A percentile compares a stretch with the other conserved stretches of the same genome.
Conservation (phyloP, 2,329 filamentous ascomycete genomes). For the Alternaria metachromatica region DNA sequence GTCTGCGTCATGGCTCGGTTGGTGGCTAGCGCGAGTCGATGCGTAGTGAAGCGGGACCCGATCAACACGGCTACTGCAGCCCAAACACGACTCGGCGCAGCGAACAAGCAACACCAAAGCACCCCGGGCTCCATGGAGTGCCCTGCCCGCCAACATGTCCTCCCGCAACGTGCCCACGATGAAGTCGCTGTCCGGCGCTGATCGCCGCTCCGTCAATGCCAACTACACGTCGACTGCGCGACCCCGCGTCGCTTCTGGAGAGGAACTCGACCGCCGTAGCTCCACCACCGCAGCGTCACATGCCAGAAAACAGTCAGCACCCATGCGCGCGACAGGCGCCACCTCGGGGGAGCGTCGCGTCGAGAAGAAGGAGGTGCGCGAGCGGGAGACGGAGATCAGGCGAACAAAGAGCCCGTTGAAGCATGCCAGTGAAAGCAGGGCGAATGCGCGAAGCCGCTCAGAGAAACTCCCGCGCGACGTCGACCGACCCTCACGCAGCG, state of each 20-base stretch:
- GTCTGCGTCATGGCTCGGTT: slow-evolving; percentile 26
- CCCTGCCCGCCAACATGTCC: slow-evolving; percentile 37
- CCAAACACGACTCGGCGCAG: slow-evolving; percentile 23
- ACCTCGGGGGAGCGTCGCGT: slow-evolving; percentile 39
- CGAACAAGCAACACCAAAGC: slow-evolving; percentile 25
- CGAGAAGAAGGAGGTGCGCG: slow-evolving; percentile 46
- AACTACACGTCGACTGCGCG: slow-evolving; percentile 42
- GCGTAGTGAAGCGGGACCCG: slow-evolving; percentile 21
- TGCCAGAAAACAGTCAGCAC: slow-evolving; percentile 35
- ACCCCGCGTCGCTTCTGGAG: slow-evolving; percentile 47
- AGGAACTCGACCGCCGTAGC: slow-evolving; percentile 39
- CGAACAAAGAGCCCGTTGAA: slow-evolving; percentile 49
- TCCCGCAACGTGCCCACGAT: slow-evolving; percentile 39
- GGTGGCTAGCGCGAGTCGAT: slow-evolving; percentile 19
- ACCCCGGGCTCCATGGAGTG: slow-evolving; percentile 34
- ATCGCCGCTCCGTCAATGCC: slow-evolving; percentile 41
- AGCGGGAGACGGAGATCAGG: slow-evolving; percentile 44
- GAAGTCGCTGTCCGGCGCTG: slow-evolving; percentile 40
- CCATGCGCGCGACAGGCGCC: slow-evolving; percentile 22
- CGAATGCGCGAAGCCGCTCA: slow-evolving; percentile 39
- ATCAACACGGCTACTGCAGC: slow-evolving; percentile 28
- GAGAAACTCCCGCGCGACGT: slow-evolving; percentile 39
- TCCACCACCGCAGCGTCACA: slow-evolving; percentile 35
- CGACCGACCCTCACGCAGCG: slow-evolving; percentile 31
- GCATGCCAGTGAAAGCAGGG: slow-evolving; percentile 40